These are phyloP conservation scores for Sugiyamaella castrensis DNA, from an alignment of 1,139 yeast species.

Conservation along the genomic window DNA sequence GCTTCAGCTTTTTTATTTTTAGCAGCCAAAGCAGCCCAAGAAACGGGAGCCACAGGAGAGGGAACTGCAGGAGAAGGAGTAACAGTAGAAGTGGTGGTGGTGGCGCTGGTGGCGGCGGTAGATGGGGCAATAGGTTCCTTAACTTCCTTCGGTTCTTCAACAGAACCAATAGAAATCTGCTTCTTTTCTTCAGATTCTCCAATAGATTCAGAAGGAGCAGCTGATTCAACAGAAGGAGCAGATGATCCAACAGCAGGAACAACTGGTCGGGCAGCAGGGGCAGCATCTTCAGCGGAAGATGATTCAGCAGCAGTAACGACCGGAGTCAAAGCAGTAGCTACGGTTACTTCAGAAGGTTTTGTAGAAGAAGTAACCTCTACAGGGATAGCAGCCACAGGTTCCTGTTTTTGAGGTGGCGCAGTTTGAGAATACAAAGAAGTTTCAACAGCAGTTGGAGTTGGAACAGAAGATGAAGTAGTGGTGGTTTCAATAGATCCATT, in stretches of 20 bases:
- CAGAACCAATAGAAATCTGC: constrained; percentile 12
- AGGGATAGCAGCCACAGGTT: too few species aligned
- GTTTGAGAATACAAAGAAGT: constrained; percentile 11
- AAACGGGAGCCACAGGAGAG: constrained; percentile 32
- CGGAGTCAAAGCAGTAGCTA: constrained; percentile 8
- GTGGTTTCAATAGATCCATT: background rate
- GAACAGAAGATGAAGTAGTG: background rate
- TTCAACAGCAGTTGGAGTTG: constrained; percentile 3
- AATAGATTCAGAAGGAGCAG: constrained; percentile 34
- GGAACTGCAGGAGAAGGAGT: constrained; percentile 22
- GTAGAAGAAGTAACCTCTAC: background rate
- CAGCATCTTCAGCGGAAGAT: constrained; percentile 13
- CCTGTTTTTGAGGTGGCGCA: constrained; percentile 4
- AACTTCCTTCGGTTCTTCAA: constrained; percentile 17
- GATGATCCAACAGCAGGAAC: constrained; percentile 15
- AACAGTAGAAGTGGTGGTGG: constrained; percentile 9
- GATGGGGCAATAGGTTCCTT: constrained; percentile 15
- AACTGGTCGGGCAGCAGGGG: constrained; percentile 7
- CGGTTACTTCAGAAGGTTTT: constrained; percentile 6
- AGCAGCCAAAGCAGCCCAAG: constrained; percentile 37
- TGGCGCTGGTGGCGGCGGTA: constrained; percentile 9
- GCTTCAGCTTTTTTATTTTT: constrained; percentile 17
- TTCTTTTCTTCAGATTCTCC: constrained; percentile 28
- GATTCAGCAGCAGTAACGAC: constrained; percentile 13
- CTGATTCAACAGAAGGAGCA: constrained; percentile 19